These are phyloP conservation scores for Oryza nivara DNA, from an alignment of 176 grass and related monocot species.

Conservation along the genomic window DNA sequence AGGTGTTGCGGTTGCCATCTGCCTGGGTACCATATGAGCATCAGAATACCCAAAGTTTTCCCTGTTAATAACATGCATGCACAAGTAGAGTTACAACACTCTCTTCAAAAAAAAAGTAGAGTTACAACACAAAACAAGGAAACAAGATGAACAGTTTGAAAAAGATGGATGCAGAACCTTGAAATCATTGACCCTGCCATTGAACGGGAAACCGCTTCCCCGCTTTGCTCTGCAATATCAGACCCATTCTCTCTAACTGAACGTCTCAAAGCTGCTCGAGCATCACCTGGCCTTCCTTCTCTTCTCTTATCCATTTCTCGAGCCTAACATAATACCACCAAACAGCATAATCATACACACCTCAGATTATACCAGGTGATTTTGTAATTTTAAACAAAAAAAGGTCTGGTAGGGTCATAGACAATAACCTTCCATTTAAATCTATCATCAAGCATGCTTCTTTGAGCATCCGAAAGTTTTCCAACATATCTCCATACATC, in stretches of 20 bases:
- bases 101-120: background rate
- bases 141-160: conserved; percentile 3
- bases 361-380: background rate
- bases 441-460: conserved; percentile 99
- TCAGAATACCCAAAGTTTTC: conserved; percentile 76
- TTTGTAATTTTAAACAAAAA: conserved; percentile 21
- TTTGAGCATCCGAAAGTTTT: conserved; percentile 98
- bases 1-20: conserved; percentile 51
- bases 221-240: conserved; percentile 82
- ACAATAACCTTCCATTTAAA: conserved; percentile 98
- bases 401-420: conserved; percentile 5
- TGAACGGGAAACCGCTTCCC: conserved; percentile 68
- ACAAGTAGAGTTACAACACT: background rate
- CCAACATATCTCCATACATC: conserved; percentile 99
- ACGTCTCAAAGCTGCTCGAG: conserved; percentile 90
- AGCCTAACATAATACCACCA: conserved; percentile 58
- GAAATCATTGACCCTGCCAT: conserved; percentile 65
- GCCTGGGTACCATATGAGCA: conserved; percentile 62
- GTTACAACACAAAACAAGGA: conserved; percentile 17
- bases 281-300: conserved; percentile 93
- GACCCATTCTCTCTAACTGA: conserved; percentile 96
- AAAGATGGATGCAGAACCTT: conserved; percentile 55
- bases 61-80: conserved; percentile 53
- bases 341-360: background rate
- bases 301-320: conserved; percentile 99